These are phyloP conservation scores for Alternaria longipes DNA, from an alignment of 2,329 filamentous ascomycete species.

Conservation along the genomic window DNA sequence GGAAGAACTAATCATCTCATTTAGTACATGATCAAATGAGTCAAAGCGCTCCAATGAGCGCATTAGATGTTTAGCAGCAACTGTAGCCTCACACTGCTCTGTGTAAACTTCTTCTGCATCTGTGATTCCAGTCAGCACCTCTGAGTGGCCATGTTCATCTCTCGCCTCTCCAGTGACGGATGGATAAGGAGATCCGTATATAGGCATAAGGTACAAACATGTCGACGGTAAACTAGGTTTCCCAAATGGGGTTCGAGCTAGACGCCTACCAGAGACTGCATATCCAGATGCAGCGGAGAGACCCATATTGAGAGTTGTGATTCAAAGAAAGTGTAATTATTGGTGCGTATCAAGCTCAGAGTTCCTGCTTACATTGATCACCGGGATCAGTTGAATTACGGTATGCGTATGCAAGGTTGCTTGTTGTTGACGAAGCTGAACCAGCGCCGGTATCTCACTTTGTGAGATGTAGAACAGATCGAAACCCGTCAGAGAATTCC, in stretches of 20 bases:
- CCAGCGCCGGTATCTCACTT: background rate
- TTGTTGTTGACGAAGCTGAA: background rate
- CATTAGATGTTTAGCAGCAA: background rate
- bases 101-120: background rate
- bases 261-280: background rate
- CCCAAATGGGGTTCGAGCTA: background rate
- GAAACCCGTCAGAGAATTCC: background rate
- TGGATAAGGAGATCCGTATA: background rate
- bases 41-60: background rate
- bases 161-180: background rate
- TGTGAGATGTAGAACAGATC: background rate
- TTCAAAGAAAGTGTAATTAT: background rate
- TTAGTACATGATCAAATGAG: background rate
- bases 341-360: background rate
- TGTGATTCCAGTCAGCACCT: background rate
- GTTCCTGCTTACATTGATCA: background rate
- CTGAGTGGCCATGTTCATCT: background rate
- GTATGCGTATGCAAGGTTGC: background rate
- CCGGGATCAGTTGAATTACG: background rate
- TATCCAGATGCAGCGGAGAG: background rate
- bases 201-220: background rate
- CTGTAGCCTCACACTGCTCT: background rate
- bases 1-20: background rate
- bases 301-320: background rate
- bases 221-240: background rate